Conservation (phyloP, 140 eudicot species). For the Senecio squalidus region DNA sequence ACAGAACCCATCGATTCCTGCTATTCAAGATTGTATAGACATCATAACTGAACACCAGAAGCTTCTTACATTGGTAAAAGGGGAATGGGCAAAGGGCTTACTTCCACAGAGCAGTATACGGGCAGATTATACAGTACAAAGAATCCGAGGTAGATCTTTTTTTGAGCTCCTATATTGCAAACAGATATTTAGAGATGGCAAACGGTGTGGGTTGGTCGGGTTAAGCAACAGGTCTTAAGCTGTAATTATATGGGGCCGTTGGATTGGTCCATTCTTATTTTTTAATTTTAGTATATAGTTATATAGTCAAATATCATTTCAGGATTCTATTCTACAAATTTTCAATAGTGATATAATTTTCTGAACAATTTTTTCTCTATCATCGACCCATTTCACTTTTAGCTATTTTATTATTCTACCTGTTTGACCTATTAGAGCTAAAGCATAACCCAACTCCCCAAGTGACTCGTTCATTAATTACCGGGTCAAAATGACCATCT, state of each 20-base stretch:
- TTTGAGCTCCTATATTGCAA: background rate
- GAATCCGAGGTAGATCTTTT: slow-evolving; percentile 59
- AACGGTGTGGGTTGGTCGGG: background rate
- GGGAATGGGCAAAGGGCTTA: slow-evolving; percentile 94
- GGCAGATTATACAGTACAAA: slow-evolving; percentile 74
- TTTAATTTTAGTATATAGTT: no score
- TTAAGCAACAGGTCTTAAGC: background rate
- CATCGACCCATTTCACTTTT: no score
- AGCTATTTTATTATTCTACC: no score
- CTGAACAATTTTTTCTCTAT: no score
- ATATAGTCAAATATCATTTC: no score
- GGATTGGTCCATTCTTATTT: no score
- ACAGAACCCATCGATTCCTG: slow-evolving; percentile 39
- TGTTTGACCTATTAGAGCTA: no score
- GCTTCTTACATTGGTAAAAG: slow-evolving; percentile 78
- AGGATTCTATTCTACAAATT: no score
- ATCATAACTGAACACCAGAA: slow-evolving; percentile 83
- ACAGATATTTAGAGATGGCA: background rate
- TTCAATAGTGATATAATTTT: no score
- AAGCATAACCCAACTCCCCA: no score
- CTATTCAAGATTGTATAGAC: slow-evolving; percentile 77
- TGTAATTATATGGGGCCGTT: no score
- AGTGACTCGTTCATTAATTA: background rate
- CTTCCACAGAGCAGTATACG: slow-evolving; percentile 81
- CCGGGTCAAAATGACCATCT: background rate